phyloP scores from a whole-genome alignment of 148 eudicot genomes.

The Silene uniflora region DNA sequence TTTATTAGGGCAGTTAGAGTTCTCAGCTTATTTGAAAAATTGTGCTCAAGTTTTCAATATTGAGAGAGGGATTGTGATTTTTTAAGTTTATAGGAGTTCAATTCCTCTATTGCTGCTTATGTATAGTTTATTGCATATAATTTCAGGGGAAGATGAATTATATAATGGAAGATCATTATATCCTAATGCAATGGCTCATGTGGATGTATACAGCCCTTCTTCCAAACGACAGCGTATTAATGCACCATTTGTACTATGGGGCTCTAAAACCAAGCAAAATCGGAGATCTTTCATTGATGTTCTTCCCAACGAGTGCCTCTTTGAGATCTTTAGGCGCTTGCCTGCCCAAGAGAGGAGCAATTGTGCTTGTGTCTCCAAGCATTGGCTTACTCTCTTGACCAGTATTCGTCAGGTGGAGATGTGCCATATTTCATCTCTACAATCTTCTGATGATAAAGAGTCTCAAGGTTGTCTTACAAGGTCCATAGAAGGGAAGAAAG shows the following conservation, averaged over 20 bases:
- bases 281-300: constrained; percentile 44
- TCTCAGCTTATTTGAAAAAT: no score
- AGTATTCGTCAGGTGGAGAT: constrained; percentile 55
- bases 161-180: no score
- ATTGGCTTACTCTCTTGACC: constrained; percentile 69
- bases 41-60: no score
- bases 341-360: constrained; percentile 62
- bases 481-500: constrained; percentile 82
- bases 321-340: constrained; percentile 80
- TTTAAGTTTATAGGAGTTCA: no score
- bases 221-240: constrained; percentile 52
- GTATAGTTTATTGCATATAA: constrained; percentile 9
- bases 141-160: constrained; percentile 70
- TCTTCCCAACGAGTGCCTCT: constrained; percentile 93
- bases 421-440: no score
- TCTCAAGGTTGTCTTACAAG: constrained; percentile 63
- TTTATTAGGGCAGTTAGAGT: no score
- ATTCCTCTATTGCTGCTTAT: no score
- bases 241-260: no score
- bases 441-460: no score
- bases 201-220: constrained; percentile 49
- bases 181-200: constrained; percentile 40
- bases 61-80: no score
- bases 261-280: no score
- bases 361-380: constrained; percentile 88